Percentiles rank a stretch among this genome's conserved stretches.
These are phyloP conservation scores for Leccinellum albellum DNA, from an alignment of 768 basidiomycete species.

Conservation along the genomic window DNA sequence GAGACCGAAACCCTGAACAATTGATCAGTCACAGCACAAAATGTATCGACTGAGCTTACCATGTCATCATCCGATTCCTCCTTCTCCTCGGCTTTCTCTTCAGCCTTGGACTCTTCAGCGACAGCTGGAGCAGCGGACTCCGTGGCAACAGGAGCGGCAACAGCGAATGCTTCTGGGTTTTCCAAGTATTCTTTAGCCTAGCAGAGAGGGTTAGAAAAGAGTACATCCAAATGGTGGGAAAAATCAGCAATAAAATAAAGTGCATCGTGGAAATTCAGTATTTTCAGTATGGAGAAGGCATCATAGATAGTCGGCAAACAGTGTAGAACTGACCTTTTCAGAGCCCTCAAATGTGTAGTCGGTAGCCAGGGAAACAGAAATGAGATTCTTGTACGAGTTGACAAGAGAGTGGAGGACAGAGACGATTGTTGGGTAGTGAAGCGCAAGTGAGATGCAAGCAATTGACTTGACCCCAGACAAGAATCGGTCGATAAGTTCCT, in stretches of 20 bases:
- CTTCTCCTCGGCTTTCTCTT: constrained; percentile 80
- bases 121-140: constrained; percentile 49
- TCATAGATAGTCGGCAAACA: constrained; percentile 9
- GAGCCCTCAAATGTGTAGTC: constrained; percentile 94
- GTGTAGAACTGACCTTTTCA: constrained; percentile 67
- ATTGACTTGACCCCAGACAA: constrained; percentile 91
- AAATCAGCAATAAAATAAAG: constrained; percentile 27
- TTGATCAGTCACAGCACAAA: not conserved
- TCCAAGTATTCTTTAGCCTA: constrained; percentile 95
- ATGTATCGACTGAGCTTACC: constrained; percentile 43
- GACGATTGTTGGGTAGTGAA: constrained; percentile 94
- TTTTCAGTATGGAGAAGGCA: constrained; percentile 72
- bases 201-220: constrained; percentile 7
- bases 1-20: constrained; percentile 80
- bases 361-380: constrained; percentile 84
- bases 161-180: constrained; percentile 97
- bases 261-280: constrained; percentile 60
- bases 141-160: constrained; percentile 62
- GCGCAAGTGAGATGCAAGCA: constrained; percentile 91
- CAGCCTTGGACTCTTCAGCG: constrained; percentile 54
- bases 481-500: constrained; percentile 90
- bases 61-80: constrained; percentile 88
- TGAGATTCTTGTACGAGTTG: constrained; percentile 98
- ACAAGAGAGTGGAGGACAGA: constrained; percentile 93
- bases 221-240: not conserved